phyloP scores from a whole-genome alignment of 768 basidiomycete genomes.

The Rubroboletus satanas region DNA sequence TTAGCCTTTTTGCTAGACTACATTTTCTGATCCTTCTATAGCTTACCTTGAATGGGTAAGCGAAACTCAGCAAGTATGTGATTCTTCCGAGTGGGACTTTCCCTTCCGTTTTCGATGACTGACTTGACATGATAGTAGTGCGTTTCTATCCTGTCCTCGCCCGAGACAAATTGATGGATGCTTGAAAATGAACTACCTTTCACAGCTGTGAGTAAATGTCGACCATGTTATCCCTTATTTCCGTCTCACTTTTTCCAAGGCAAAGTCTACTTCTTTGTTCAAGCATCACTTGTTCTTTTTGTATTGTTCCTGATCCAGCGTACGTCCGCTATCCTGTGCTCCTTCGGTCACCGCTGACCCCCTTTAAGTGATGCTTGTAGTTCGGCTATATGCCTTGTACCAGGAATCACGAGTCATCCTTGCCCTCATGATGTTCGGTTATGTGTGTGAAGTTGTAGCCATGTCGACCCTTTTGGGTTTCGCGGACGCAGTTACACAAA shows the following conservation, averaged over 20 bases:
- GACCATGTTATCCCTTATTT: not conserved
- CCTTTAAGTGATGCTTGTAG: constrained; percentile 12
- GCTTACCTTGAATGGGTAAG: constrained; percentile 1
- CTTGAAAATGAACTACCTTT: too few species aligned
- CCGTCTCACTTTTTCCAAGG: constrained; percentile 6
- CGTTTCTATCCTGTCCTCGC: too few species aligned
- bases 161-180: too few species aligned
- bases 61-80: constrained; percentile 9
- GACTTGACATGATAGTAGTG: too few species aligned
- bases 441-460: not conserved
- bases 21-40: not conserved
- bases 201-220: not conserved
- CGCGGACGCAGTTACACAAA: fast-evolving
- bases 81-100: too few species aligned
- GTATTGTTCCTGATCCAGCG: not conserved
- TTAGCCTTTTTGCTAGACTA: not conserved
- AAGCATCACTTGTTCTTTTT: not conserved
- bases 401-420: constrained; percentile 4
- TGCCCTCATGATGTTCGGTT: constrained; percentile 2
- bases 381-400: constrained; percentile 11
- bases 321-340: not conserved
- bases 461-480: not conserved
- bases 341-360: not conserved
- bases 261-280: constrained; percentile 4
- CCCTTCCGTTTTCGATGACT: too few species aligned